Evolutionary conservation across 2,329 filamentous ascomycete species (phyloP).

Genomic region (Dactylellina drechsleri): DNA sequence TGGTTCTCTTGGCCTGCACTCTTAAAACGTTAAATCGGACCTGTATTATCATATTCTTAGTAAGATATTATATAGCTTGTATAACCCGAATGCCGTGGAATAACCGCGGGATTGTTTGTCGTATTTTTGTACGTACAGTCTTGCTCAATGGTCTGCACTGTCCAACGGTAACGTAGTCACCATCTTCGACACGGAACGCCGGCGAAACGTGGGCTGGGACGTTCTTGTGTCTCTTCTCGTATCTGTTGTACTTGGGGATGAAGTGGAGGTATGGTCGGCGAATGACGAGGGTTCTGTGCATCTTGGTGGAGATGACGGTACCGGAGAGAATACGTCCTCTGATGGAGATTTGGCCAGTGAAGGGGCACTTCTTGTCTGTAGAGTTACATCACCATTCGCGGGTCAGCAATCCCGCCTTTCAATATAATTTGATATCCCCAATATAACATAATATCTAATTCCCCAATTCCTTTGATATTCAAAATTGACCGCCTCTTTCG

Average conservation of each 20-base stretch:
- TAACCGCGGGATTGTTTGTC: conserved; percentile 1
- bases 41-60: conserved; percentile 63
- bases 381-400: conserved; percentile 13
- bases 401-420: conserved; percentile 27
- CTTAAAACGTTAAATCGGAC: conserved; percentile 99
- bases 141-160: conserved; percentile 99
- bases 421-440: conserved; percentile 9
- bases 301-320: conserved; percentile 99
- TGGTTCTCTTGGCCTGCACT: conserved; percentile 95
- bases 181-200: conserved; percentile 99
- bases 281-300: conserved; percentile 99
- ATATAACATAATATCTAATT: conserved; percentile 13
- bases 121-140: conserved; percentile 77
- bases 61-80: neutral
- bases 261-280: conserved; percentile 99
- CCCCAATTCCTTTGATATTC: neutral
- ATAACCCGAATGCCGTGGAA: neutral
- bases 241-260: conserved; percentile 99
- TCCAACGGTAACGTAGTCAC: conserved; percentile 98
- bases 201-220: conserved; percentile 98
- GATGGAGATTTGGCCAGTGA: conserved; percentile 99
- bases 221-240: conserved; percentile 99
- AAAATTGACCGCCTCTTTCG: conserved; percentile 13
- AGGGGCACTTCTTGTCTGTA: conserved; percentile 99
- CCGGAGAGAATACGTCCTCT: conserved; percentile 99